Base-by-base conservation (phyloP, 805 yeast species). In the Wickerhamomyces pijperi region DNA sequence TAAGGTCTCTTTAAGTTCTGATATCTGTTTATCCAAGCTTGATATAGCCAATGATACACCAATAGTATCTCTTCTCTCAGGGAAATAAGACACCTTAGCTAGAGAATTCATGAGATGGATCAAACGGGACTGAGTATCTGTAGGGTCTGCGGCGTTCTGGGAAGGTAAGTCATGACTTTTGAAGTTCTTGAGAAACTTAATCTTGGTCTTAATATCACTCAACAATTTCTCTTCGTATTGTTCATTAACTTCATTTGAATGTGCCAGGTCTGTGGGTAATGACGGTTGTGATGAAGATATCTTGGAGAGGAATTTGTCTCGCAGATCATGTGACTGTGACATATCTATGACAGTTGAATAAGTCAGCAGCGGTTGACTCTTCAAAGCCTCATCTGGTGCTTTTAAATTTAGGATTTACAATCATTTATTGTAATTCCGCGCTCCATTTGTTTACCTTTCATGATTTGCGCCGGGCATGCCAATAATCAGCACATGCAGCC, bases 21-120 rank as follows among this genome's bases (percentile, higher is more conserved):
- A 21, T 2, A 50, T 35, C 15, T 49, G 51, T 12, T 40, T 38
- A 16, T 46, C 44, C 15, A 48, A 9, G 19, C 39, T 46, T 2
- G 38, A 36, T 16, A 32, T 40, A 0, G 54, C 50, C 39, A 51
- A 19, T 0, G 47, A 36, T 7, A 50, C 43, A 21, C 49, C 52
- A n/a, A 51, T 45, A 3, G 42, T 39, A 39, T 53, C 56, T 13
- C 51, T 55, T 19, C 56, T 42, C 36, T 46, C 53, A 13, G 41
- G 34, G 14, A 42, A 42, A 18, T 48, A 41, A 0, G 56, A 50
- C 0, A 53, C 17, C 9, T 46, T 40, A 9, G 47, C 47, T 28
- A 45, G 46, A 0, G 54, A 33, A 13, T 34, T 38, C 17, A 15
- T 7, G 2, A 39, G 28, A 1, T 50, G n/a, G n/a, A n/a, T n/a